Conservation (phyloP, 768 basidiomycete genomes). For the Xanthoconium stramineum region DNA sequence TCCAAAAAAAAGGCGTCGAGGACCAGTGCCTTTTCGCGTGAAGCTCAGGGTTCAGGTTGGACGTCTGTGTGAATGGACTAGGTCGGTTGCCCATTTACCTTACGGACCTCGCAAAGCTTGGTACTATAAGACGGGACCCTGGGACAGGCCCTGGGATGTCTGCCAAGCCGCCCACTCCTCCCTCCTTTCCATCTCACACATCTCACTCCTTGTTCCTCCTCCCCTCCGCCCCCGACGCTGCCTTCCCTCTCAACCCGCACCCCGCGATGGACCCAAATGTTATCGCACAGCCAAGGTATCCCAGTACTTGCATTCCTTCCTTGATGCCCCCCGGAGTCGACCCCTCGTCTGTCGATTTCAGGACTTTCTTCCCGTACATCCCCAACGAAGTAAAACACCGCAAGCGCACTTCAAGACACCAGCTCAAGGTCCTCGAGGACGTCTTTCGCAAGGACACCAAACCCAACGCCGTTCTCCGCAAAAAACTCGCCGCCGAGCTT, state of each 20-base stretch:
- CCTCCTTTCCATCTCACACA: constrained; percentile 34
- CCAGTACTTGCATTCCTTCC: constrained; percentile 42
- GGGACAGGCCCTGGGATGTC: constrained; percentile 20
- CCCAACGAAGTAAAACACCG: constrained; percentile 94
- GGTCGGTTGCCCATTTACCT: constrained; percentile 8
- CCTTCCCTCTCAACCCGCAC: constrained; percentile 14
- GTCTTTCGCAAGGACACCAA: constrained; percentile 89
- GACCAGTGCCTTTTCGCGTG: constrained; percentile 3
- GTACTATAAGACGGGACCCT: constrained; percentile 30
- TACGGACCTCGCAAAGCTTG: constrained; percentile 8
- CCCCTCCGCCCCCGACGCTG: background rate
- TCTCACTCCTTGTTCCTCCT: constrained; percentile 23
- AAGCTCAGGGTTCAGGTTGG: constrained; percentile 18
- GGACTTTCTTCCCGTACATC: constrained; percentile 83
- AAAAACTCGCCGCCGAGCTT: constrained; percentile 75
- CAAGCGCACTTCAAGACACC: constrained; percentile 82
- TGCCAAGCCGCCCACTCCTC: constrained; percentile 37
- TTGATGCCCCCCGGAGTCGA: constrained; percentile 55
- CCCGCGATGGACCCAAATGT: constrained; percentile 28
- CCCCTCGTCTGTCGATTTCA: constrained; percentile 67
- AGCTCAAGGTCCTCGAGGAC: constrained; percentile 86
- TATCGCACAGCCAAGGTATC: constrained; percentile 28
- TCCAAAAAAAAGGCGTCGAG: background rate
- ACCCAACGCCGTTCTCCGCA: constrained; percentile 78
- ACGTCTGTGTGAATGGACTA: constrained; percentile 27